Evolutionary conservation across 2,329 filamentous ascomycete species (phyloP).

Genomic region (Triangularia verruculosa): DNA sequence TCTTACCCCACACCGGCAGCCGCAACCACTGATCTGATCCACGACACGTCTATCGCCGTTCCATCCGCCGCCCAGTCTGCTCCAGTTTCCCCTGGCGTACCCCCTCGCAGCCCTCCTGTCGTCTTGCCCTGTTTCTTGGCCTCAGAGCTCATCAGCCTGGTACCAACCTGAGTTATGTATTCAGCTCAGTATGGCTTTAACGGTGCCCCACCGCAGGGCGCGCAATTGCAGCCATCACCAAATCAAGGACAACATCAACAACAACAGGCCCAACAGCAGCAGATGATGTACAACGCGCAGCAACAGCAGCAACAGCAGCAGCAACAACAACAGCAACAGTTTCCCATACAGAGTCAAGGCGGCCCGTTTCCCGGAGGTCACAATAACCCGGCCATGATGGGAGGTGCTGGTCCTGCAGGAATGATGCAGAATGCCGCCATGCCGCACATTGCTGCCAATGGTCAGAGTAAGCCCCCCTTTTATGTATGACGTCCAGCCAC

Average conservation of each 20-base stretch:
- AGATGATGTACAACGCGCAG: slow-evolving; percentile 60
- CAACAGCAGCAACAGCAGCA: slow-evolving; percentile 41
- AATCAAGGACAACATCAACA: slow-evolving; percentile 38
- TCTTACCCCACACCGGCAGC: slow-evolving; percentile 29
- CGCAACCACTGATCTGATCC: slow-evolving; percentile 30
- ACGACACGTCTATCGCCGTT: slow-evolving; percentile 25
- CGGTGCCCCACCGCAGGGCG: slow-evolving; percentile 45
- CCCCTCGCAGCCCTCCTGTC: not conserved
- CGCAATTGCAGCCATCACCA: slow-evolving; percentile 46
- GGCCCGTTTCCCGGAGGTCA: slow-evolving; percentile 48
- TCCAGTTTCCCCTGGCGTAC: slow-evolving; percentile 7
- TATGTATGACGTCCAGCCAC: slow-evolving; percentile 21
- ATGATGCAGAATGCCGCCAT: slow-evolving; percentile 64
- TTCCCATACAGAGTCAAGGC: slow-evolving; percentile 51
- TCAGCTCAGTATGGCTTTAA: slow-evolving; percentile 54
- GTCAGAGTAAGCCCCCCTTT: slow-evolving; percentile 52
- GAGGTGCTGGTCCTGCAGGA: slow-evolving; percentile 51
- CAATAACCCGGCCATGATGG: slow-evolving; percentile 49
- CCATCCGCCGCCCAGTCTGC: slow-evolving; percentile 14
- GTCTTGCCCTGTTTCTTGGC: slow-evolving; percentile 25
- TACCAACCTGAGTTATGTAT: slow-evolving; percentile 52
- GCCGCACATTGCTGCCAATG: slow-evolving; percentile 58
- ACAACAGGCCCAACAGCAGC: slow-evolving; percentile 45
- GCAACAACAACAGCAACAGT: slow-evolving; percentile 51
- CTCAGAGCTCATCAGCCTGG: slow-evolving; percentile 22